Evolutionary conservation across 2,329 filamentous ascomycete genomes (phyloP).

Genomic region (Colletotrichum tabaci): DNA sequence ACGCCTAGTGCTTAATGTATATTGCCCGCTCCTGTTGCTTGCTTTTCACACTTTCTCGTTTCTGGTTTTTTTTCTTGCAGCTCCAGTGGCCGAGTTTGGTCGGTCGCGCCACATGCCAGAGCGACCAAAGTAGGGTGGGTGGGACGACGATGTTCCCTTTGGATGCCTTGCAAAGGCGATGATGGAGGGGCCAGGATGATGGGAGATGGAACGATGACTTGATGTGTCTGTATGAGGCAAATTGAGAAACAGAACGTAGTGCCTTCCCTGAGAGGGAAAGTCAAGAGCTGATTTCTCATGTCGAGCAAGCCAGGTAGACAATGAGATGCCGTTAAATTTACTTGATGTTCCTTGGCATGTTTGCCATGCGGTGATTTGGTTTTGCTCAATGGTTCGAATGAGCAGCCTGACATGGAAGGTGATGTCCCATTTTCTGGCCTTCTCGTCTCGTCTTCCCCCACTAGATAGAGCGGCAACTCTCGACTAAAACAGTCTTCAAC

Average conservation of each 20-base stretch:
- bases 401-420: not conserved
- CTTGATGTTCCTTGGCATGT: not conserved
- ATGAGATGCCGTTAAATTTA: slow-evolving; percentile 30
- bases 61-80: slow-evolving; percentile 30
- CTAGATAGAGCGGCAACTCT: not conserved
- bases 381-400: too few relatives aligned
- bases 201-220: not conserved
- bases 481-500: not conserved
- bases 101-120: slow-evolving; percentile 8
- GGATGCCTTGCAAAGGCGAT: slow-evolving; percentile 31
- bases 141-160: slow-evolving; percentile 12
- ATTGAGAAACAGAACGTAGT: not conserved
- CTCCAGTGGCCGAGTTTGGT: slow-evolving; percentile 37
- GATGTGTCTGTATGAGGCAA: not conserved
- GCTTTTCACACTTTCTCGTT: slow-evolving; percentile 18
- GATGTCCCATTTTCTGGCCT: not conserved
- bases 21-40: slow-evolving; percentile 35
- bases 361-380: too few relatives aligned
- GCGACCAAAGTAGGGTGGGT: slow-evolving; percentile 13
- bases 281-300: slow-evolving; percentile 27
- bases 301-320: slow-evolving; percentile 36
- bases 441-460: not conserved
- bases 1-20: slow-evolving; percentile 44
- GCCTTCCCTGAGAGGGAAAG: slow-evolving; percentile 5
- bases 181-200: slow-evolving; percentile 1